Evolutionary conservation across 2,329 filamentous ascomycete genomes (phyloP).

Genomic region (Rhynchosporium agropyri): DNA sequence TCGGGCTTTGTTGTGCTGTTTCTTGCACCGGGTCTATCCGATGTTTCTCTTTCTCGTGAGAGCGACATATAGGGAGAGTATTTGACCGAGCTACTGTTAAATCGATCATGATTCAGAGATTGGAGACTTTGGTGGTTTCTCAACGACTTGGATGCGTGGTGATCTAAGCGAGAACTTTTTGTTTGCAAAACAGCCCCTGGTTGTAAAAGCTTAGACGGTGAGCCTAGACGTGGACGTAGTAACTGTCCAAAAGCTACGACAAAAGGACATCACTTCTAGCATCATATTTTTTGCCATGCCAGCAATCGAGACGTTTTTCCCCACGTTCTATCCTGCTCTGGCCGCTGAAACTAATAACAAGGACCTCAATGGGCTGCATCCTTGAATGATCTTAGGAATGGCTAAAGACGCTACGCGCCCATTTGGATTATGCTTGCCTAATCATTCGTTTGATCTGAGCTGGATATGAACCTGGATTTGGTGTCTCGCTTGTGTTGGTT

Average conservation of each 20-base stretch:
- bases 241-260: not conserved
- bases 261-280: not conserved
- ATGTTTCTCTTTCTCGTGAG: slow-evolving; percentile 23
- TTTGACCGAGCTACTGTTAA: slow-evolving; percentile 28
- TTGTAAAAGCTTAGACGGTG: not conserved
- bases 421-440: slow-evolving; percentile 15
- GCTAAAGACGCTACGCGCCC: not conserved
- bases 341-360: not conserved
- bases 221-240: not conserved
- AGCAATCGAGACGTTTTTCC: slow-evolving; percentile 12
- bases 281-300: not conserved
- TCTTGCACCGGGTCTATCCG: slow-evolving; percentile 18
- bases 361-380: not conserved
- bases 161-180: not conserved
- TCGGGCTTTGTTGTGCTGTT: slow-evolving; percentile 15
- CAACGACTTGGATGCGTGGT: not conserved
- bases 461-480: slow-evolving; percentile 15
- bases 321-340: slow-evolving; percentile 7
- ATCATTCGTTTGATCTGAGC: slow-evolving; percentile 7
- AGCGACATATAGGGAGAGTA: slow-evolving; percentile 24
- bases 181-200: not conserved
- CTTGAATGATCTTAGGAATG: not conserved
- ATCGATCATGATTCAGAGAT: not conserved
- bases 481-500: slow-evolving; percentile 14
- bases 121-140: not conserved